Evolutionary conservation across 495 filamentous ascomycete species (phyloP).

Genomic region (Tuber melanosporum): DNA sequence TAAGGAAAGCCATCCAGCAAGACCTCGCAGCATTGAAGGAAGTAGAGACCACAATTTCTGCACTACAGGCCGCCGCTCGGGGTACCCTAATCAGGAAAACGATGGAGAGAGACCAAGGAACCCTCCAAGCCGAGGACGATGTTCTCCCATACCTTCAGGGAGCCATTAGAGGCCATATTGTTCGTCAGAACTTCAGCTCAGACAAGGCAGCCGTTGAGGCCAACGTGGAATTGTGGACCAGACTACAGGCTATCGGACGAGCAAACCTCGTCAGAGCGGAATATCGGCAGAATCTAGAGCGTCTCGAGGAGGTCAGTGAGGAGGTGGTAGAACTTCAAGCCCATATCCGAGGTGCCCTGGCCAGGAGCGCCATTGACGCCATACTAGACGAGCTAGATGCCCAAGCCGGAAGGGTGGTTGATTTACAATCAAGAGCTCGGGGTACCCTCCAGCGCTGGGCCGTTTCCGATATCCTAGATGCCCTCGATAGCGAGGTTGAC

Average conservation of each 20-base stretch:
- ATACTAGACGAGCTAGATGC: constrained; percentile 50
- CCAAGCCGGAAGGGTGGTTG: constrained; percentile 46
- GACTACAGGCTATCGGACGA: constrained; percentile 50
- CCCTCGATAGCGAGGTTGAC: constrained; percentile 54
- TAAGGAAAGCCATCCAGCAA: constrained; percentile 39
- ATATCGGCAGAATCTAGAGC: constrained; percentile 49
- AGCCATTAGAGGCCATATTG: constrained; percentile 51
- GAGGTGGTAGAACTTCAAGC: constrained; percentile 51
- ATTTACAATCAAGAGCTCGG: constrained; percentile 47
- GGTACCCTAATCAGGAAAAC: constrained; percentile 48
- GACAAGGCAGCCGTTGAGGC: constrained; percentile 46
- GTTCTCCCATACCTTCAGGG: constrained; percentile 46
- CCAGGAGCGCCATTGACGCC: constrained; percentile 43
- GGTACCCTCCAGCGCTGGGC: constrained; percentile 44
- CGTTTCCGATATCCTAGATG: constrained; percentile 49
- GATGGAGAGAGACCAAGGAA: constrained; percentile 44
- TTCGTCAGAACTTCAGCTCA: constrained; percentile 43
- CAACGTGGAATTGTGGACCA: constrained; percentile 45
- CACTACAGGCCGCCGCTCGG: constrained; percentile 50
- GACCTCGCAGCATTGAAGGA: constrained; percentile 35
- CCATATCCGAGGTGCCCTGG: constrained; percentile 44
- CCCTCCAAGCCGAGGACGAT: constrained; percentile 31
- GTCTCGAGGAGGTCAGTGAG: constrained; percentile 48
- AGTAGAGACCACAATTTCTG: constrained; percentile 27
- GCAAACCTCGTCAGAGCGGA: constrained; percentile 48